A percentile compares a stretch with the other conserved stretches of the same genome.
These are phyloP conservation scores for Whalleya microplaca DNA, from an alignment of 2,329 filamentous ascomycete species.

Conservation along the genomic window DNA sequence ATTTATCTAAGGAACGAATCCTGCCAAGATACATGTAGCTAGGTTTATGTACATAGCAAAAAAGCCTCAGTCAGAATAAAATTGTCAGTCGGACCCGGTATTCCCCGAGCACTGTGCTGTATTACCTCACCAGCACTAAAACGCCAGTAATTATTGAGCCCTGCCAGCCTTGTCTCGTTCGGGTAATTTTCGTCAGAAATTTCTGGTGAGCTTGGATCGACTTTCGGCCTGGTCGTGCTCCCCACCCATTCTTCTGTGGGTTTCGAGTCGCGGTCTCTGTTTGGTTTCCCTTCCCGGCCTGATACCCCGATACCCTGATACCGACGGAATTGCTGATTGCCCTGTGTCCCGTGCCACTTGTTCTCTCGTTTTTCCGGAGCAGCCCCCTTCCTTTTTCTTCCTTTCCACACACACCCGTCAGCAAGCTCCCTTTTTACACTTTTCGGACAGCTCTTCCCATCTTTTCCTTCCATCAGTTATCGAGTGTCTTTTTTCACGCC, in stretches of 20 bases:
- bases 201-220: slow-evolving; percentile 32
- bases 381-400: slow-evolving; percentile 36
- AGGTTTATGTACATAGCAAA: background rate
- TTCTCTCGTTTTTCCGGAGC: slow-evolving; percentile 35
- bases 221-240: slow-evolving; percentile 13
- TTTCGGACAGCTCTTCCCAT: slow-evolving; percentile 28
- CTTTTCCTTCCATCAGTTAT: slow-evolving; percentile 29
- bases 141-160: slow-evolving; percentile 11
- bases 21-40: background rate
- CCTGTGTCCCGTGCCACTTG: slow-evolving; percentile 8
- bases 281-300: slow-evolving; percentile 4
- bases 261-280: slow-evolving; percentile 22
- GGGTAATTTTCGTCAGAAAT: slow-evolving; percentile 36
- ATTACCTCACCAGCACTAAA: background rate
- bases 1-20: background rate
- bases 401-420: slow-evolving; percentile 34
- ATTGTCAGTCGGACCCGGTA: background rate
- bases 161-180: slow-evolving; percentile 39
- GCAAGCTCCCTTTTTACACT: slow-evolving; percentile 36
- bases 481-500: slow-evolving; percentile 42
- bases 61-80: background rate
- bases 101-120: background rate
- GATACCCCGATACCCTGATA: slow-evolving; percentile 15
- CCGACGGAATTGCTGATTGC: slow-evolving; percentile 21
- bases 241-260: slow-evolving; percentile 18